A percentile compares a stretch with the other conserved stretches of the same genome.
Evolutionary conservation across 352 stramenopile species (phyloP).

Genomic region (Phytophthora pisi): DNA sequence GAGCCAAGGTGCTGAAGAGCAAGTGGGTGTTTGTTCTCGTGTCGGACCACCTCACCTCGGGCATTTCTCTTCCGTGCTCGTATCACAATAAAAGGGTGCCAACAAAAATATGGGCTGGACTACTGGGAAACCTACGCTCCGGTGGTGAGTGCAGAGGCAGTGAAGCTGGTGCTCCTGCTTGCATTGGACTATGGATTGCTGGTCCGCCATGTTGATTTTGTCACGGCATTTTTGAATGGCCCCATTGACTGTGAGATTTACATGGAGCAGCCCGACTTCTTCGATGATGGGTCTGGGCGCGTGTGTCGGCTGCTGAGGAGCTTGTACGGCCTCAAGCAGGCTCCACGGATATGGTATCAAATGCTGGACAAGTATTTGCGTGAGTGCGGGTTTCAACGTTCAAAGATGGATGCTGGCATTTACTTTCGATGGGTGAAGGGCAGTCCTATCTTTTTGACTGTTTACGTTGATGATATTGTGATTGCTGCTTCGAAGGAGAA

Average conservation of each 20-base stretch:
- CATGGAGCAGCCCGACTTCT: constrained; percentile 16
- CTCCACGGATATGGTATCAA: constrained; percentile 14
- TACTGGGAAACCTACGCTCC: constrained; percentile 14
- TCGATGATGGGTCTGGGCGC: constrained; percentile 5
- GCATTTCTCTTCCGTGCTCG: no score
- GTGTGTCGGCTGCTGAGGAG: constrained; percentile 11
- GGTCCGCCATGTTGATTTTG: constrained; percentile 15
- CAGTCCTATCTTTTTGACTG: constrained; percentile 17
- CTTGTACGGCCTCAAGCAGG: constrained; percentile 10
- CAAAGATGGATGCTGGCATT: constrained; percentile 14
- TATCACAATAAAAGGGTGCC: constrained; percentile 11
- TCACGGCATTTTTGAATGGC: constrained; percentile 15
- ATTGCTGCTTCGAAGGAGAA: constrained; percentile 3
- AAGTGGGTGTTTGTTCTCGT: constrained; percentile 13
- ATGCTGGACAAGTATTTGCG: constrained; percentile 8
- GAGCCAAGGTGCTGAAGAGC: neutral
- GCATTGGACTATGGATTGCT: constrained; percentile 1
- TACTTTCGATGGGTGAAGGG: constrained; percentile 5
- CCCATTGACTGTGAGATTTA: constrained; percentile 15
- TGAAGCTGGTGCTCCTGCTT: constrained; percentile 7
- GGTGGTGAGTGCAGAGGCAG: constrained; percentile 4
- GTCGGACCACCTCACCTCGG: no score
- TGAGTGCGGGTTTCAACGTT: constrained; percentile 9
- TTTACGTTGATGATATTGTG: constrained; percentile 20
- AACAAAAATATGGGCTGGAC: constrained; percentile 1